These are phyloP conservation scores for Tolypocladium pustulatum DNA, from an alignment of 2,329 filamentous ascomycete species.

Conservation along the genomic window DNA sequence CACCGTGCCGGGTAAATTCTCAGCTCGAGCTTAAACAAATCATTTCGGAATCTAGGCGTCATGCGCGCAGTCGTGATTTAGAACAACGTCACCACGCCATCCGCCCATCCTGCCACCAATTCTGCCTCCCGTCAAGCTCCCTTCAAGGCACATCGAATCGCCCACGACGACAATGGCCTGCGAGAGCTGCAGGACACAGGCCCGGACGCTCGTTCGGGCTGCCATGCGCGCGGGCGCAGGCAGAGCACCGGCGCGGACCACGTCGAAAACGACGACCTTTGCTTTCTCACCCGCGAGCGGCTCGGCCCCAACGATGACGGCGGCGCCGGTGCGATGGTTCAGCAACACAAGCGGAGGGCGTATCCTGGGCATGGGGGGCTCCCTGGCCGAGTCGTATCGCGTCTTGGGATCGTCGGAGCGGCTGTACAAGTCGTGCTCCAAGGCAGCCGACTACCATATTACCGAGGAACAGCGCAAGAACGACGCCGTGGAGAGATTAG, in stretches of 20 bases:
- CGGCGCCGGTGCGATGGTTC: slow-evolving; percentile 21
- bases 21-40: neutral
- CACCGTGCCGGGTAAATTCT: neutral
- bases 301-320: slow-evolving; percentile 1
- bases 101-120: neutral
- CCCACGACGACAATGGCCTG: slow-evolving; percentile 30
- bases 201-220: slow-evolving; percentile 26
- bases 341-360: slow-evolving; percentile 21
- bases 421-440: slow-evolving; percentile 65
- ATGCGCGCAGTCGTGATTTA: neutral
- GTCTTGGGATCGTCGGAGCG: slow-evolving; percentile 71
- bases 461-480: slow-evolving; percentile 55
- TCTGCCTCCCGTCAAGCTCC: neutral
- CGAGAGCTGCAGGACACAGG: slow-evolving; percentile 35
- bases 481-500: slow-evolving; percentile 57
- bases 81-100: neutral
- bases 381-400: slow-evolving; percentile 47
- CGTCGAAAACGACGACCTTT: neutral
- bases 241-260: slow-evolving; percentile 12
- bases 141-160: neutral
- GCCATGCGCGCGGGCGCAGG: slow-evolving; percentile 19
- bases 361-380: slow-evolving; percentile 22
- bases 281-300: neutral
- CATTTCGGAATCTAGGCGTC: neutral
- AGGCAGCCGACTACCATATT: slow-evolving; percentile 67